phyloP scores from a whole-genome alignment of 345 rosid species.

The Aquilaria malaccensis region DNA sequence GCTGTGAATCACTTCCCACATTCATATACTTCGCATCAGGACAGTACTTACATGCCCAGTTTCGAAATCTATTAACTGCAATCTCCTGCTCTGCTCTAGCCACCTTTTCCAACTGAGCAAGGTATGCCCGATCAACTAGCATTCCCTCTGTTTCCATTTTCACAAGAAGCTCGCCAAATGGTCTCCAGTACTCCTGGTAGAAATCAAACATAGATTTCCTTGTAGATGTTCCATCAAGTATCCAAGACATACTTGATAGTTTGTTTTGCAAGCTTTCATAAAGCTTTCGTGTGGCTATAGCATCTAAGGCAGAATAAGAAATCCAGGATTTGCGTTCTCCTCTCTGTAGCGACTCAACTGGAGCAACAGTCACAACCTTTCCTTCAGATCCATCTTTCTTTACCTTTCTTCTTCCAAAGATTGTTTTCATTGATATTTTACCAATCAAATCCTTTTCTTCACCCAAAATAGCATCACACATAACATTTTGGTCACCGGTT shows the following conservation, averaged over 20 bases:
- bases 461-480: slow-evolving; percentile 29
- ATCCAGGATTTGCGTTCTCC: slow-evolving; percentile 74
- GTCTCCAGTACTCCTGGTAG: slow-evolving; percentile 68
- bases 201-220: slow-evolving; percentile 66
- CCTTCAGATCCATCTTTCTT: slow-evolving; percentile 95
- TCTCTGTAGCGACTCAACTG: slow-evolving; percentile 84
- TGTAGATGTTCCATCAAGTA: slow-evolving; percentile 34
- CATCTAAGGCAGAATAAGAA: slow-evolving; percentile 88
- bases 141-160: slow-evolving; percentile 90
- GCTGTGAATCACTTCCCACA: slow-evolving; percentile 86
- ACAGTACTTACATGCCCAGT: slow-evolving; percentile 86
- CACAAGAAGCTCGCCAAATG: slow-evolving; percentile 85
- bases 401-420: slow-evolving; percentile 71
- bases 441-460: slow-evolving; percentile 57
- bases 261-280: slow-evolving; percentile 60
- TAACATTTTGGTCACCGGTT: slow-evolving; percentile 57
- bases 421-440: slow-evolving; percentile 83
- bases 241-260: slow-evolving; percentile 50
- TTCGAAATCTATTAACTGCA: slow-evolving; percentile 67
- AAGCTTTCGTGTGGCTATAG: slow-evolving; percentile 81
- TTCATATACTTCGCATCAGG: slow-evolving; percentile 85
- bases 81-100: slow-evolving; percentile 76
- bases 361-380: slow-evolving; percentile 51
- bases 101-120: slow-evolving; percentile 73
- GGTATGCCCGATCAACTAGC: slow-evolving; percentile 77